Base-by-base conservation (phyloP, 192 early-diverging fungal genomes). In the Blastocladiella britannica region DNA sequence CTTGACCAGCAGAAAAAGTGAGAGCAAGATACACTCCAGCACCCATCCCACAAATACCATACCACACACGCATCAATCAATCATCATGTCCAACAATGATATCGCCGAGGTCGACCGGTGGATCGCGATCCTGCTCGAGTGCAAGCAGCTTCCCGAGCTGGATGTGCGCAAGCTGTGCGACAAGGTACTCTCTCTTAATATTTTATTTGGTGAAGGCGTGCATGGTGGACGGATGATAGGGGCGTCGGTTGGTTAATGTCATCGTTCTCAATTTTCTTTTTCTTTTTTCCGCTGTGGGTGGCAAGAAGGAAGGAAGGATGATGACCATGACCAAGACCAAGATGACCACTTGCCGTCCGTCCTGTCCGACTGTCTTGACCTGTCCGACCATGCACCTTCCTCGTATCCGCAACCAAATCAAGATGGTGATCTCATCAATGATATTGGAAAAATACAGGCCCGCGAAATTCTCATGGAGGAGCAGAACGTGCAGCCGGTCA, bases 161-260 rank as follows among this genome's bases (percentile, higher is more conserved):
- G 89, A 93, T 64, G 87, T 97, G 56, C 92, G 95, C 70, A 82
- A 84, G 69, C 81, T 97, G n/a, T 95, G 93, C 69, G 87, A 91
- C 56, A 97, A 94, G 88, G 93, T 89, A 77, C 69, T 58, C 60
- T 56, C 20, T 4, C 47, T 26, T 54, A 1, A 29, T 27, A 56
- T 56, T 47, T 59, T 26, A 51, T 51, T 58, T 24, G 53, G n/a
- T n/a, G n/a, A n/a, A n/a, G n/a, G n/a, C n/a, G n/a, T n/a, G n/a
- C n/a, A n/a, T n/a, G n/a, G n/a, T n/a, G n/a, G n/a, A n/a, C n/a
- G n/a, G n/a, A n/a, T n/a, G n/a, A n/a, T n/a, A n/a, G n/a, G n/a
- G n/a, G n/a, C n/a, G n/a, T n/a, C n/a, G n/a, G n/a, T n/a, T n/a
- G n/a, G n/a, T n/a, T n/a, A n/a, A n/a, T n/a, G n/a, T 37, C 18